A percentile compares a stretch with the other conserved stretches of the same genome.
phyloP scores from a whole-genome alignment of 345 rosid genomes.

The Pseudoturritis turrita region DNA sequence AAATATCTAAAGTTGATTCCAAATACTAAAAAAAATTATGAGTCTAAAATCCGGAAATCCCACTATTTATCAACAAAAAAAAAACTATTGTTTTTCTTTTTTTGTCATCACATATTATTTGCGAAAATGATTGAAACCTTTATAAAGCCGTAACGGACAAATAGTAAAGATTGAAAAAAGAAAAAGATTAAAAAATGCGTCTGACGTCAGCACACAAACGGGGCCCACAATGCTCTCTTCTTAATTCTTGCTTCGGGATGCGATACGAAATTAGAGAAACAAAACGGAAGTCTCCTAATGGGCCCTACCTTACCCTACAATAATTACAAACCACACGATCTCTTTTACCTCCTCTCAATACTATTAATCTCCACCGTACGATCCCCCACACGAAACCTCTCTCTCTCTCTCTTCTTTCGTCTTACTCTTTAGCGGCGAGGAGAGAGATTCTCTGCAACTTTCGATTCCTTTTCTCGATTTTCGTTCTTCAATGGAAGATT shows the following conservation, averaged over 20 bases:
- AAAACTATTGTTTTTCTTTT: too few relatives aligned
- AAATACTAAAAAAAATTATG: too few relatives aligned
- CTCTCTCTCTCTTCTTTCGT: neutral
- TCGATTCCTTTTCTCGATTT: constrained; percentile 22
- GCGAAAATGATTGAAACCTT: neutral
- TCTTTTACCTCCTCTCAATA: neutral
- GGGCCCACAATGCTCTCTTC: constrained; percentile 3
- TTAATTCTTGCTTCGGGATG: constrained; percentile 18
- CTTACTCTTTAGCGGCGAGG: constrained; percentile 17
- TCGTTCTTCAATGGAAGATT: neutral
- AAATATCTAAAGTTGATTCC: too few relatives aligned
- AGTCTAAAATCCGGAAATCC: too few relatives aligned
- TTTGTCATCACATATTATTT: neutral
- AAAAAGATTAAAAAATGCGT: neutral
- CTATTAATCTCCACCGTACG: constrained; percentile 14
- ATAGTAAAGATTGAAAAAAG: neutral
- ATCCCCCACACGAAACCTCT: neutral
- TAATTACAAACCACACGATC: constrained; percentile 8
- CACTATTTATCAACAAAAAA: too few relatives aligned
- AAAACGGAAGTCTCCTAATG: constrained; percentile 28
- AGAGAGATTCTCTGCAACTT: constrained; percentile 16
- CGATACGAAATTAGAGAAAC: constrained; percentile 11
- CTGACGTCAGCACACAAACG: constrained; percentile 22
- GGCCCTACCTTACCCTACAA: neutral
- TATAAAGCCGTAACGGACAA: constrained; percentile 28